Evolutionary conservation across 371 early-diverging fungal genomes (phyloP), one percentile per base, ranked within the genome.

Genomic region (Rhizopus stolonifer): DNA sequence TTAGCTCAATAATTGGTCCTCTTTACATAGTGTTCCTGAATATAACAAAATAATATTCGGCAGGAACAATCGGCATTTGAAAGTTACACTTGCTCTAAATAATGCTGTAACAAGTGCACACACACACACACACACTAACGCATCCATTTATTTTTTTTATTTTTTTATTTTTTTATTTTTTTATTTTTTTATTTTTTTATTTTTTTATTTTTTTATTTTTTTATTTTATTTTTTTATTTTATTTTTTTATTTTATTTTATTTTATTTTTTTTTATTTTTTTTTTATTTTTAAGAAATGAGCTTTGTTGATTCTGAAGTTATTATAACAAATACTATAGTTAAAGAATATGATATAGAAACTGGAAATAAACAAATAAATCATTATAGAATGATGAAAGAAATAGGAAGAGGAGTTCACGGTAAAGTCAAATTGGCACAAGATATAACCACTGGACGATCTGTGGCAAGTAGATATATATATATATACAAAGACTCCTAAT

Each of bases 391-490:
- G 13, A 65, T 95, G 10, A 77, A 72, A 53, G 94, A 95, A 66
- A 77, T 98, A n/a, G 98, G 98, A 14, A 79, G 95, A 47, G 98
- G 98, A 17, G 90, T 89, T 9, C 95, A 96, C 58, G 98, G 97
- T 19, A 96, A 95, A 76, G 98, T 98, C 32, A 94, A 95, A 69
- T 76, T 96, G 23, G 89, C 88, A 29, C 76, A 83, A 21, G 92
- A 94, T 61, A 79, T 79, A 17, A 74, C 82, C n/a, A 89, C 89
- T 0, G 84, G 83, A 32, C 85, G 91, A 55, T 75, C 82, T 11
- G 87, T 85, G 57, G 91, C 90, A 81, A 46, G 26, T 36, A n/a
- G 15, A 14, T 15, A 36, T 5, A 14, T 8, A 22, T 3, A 39
- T 4, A 29, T 5, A 32, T n/a, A 42, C 0, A 21, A 42, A 15